Base-by-base conservation (phyloP, 768 basidiomycete genomes). In the Serendipita vermifera region DNA sequence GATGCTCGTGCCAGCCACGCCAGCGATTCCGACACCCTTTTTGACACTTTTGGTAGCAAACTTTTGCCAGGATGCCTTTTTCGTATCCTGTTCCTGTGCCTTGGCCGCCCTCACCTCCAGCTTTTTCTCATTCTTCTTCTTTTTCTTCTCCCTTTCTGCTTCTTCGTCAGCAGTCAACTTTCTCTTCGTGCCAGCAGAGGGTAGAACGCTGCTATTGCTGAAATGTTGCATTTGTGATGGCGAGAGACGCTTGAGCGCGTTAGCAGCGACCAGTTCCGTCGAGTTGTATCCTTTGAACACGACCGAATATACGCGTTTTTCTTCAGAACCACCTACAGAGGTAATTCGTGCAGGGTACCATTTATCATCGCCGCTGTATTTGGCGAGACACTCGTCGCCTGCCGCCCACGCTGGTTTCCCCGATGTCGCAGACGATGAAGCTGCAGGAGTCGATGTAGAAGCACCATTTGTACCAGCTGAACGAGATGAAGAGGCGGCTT, bases 91-190 rank as follows among this genome's bases (percentile, higher is more conserved):
- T 65, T 93, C 90, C 68, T 90, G 88, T 7, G 88, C 85, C 70
- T 93, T 93, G 6, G 80, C 77, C 33, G 87, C 88, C 64, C 77
- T 81, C 15, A 72, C 77, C 72, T 92, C 90, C 38, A 88, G 61
- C 69, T 92, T 92, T 75, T 91, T 91, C 75, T 92, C 90, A 64
- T 90, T 92, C 74, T 89, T 90, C 75, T 91, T 91, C 77, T 88
- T 87, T 79, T 90, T 92, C 68, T 70, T 72, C 62, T 91, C 90
- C 68, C 80, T 76, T 71, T 92, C 89, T 62, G 87, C 87, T 67
- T 91, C 90, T 68, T 91, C 88, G 63, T 69, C 81, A 35, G 38
- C 59, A 53, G 71, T 79, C 64, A 85, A 69, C 74, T 88, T 90
- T 57, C 89, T 81, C 71, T 93, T 93, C 61, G 71, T 77, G 38